Evolutionary conservation across 352 stramenopile species (phyloP).

Genomic region (Globisporangium spinosum): DNA sequence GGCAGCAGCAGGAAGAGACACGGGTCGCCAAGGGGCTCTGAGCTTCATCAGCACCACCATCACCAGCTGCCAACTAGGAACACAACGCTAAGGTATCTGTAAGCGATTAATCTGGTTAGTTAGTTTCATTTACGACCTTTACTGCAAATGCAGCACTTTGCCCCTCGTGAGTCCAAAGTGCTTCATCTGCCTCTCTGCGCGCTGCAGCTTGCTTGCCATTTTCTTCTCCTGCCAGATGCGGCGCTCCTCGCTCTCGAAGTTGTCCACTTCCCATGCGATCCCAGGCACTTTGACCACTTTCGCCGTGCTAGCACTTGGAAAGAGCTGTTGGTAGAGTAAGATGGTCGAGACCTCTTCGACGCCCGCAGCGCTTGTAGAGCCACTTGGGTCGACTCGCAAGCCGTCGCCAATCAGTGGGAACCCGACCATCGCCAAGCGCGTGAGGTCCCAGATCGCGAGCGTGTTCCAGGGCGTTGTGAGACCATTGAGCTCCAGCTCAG

Average conservation of each 20-base stretch:
- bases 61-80: not conserved
- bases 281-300: constrained; percentile 83
- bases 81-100: not conserved
- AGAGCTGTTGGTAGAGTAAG: constrained; percentile 87
- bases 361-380: constrained; percentile 34
- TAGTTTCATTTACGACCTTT: not conserved
- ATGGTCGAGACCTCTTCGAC: constrained; percentile 95
- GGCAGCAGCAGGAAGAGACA: constrained; percentile 29
- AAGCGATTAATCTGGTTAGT: not conserved
- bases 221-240: constrained; percentile 92
- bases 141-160: constrained; percentile 5
- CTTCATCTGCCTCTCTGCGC: constrained; percentile 73
- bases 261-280: constrained; percentile 81
- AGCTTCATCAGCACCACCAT: not conserved
- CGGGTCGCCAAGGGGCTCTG: constrained; percentile 1
- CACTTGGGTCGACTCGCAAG: constrained; percentile 43
- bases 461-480: constrained; percentile 96
- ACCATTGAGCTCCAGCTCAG: constrained; percentile 67
- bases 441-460: constrained; percentile 91
- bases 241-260: constrained; percentile 59
- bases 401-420: constrained; percentile 90
- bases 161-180: constrained; percentile 38
- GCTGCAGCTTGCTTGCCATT: constrained; percentile 92
- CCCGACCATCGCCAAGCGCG: constrained; percentile 86
- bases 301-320: constrained; percentile 50